Evolutionary conservation across 2,329 filamentous ascomycete genomes (phyloP), one percentile per base, ranked within the genome.

Genomic region (Fusarium sp.): DNA sequence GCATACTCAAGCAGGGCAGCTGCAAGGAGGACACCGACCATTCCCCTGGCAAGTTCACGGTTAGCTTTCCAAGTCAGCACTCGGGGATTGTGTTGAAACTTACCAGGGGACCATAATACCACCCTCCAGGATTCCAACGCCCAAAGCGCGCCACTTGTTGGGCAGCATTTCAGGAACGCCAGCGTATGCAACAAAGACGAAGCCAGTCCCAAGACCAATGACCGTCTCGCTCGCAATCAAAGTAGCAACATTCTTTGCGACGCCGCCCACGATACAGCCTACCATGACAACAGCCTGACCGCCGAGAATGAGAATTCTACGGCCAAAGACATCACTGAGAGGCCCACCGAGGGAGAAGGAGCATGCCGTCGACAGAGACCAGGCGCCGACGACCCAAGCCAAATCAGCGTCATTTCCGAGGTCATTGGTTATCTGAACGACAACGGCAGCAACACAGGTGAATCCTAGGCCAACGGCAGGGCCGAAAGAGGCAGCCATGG

Each of bases 311-410:
- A 71, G 65, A 1, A n/a, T 54, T 5, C 69, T 68, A 2, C 67
- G 69, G 0, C 67, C 69, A 2, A 71, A 70, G 0, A 71, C 20
- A 4, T 71, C 69, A 6, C 67, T 70, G 1, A 71, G 47, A 2
- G 69, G 69, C 2, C 69, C 69, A 4, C 69, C 69, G 1, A 71
- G 67, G 2, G 66, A 71, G n/a, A 71, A 71, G 4, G 69, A 70
- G 11, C 62, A 66, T 38, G 67, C 67, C 0, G 67, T 70, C 0
- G 67, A 18, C 0, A 71, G 40, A 1, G 67, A 71, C 67, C 69
- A 70, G 1, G 67, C 69, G 4, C 69, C 69, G 0, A 70, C 67
- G 0, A 71, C 67, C 69, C 67, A 71, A 6, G 69, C 35, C 10
- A 71, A 8, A 27, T 58, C 64, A 29, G 2, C 35, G 52, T 27